Conservation (phyloP, 176 grass and related monocot species). For the Eleusine indica region DNA sequence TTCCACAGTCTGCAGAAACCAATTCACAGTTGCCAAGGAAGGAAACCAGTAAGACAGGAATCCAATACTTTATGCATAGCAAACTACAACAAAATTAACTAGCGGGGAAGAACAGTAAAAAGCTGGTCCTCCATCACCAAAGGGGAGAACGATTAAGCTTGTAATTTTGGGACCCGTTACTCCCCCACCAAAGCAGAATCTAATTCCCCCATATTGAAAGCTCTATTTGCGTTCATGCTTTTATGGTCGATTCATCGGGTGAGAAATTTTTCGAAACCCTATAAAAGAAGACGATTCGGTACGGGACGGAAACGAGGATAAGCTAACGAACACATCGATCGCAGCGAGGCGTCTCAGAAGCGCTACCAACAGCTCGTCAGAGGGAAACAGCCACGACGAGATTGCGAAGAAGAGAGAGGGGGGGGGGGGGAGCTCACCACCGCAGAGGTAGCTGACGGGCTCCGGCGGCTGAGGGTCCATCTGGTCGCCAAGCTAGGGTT, state of each 20-base stretch:
- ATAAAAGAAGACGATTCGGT: neutral
- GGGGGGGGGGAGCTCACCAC: slow-evolving; percentile 20
- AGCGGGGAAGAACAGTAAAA: neutral
- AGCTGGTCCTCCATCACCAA: neutral
- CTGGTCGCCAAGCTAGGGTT: slow-evolving; percentile 11
- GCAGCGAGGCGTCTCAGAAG: neutral
- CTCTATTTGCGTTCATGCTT: neutral
- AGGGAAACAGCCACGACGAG: neutral
- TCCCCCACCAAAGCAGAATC: neutral
- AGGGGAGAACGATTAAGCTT: neutral
- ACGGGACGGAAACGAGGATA: neutral
- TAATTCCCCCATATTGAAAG: neutral
- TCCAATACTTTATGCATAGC: neutral
- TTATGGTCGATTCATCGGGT: neutral
- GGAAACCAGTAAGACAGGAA: neutral
- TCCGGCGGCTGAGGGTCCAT: slow-evolving; percentile 61
- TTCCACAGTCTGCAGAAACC: slow-evolving; percentile 33
- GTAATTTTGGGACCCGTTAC: neutral
- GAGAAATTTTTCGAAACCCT: neutral
- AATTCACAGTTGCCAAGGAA: neutral
- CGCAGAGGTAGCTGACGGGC: slow-evolving; percentile 59
- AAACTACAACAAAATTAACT: neutral
- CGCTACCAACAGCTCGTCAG: neutral
- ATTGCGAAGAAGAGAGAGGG: neutral
- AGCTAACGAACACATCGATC: neutral